These are phyloP conservation scores for Asterochloris sp. DNA, from an alignment of 139 green algal genomes.

Conservation along the genomic window DNA sequence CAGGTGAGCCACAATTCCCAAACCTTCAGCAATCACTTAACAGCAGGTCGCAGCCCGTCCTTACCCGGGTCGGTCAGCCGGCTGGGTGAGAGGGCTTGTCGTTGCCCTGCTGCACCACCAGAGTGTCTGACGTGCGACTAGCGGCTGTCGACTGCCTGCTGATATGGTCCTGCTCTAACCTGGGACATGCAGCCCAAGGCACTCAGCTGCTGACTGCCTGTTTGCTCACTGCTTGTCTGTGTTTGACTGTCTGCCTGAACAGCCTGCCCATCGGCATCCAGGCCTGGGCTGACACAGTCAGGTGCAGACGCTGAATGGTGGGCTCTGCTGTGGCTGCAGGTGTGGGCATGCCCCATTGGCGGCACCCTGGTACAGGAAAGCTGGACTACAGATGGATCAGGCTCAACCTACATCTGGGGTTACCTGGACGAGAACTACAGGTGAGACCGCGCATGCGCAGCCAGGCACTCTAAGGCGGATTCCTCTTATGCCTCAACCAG, in stretches of 20 bases:
- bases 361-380: slow-evolving; percentile 71
- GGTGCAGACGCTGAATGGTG: not conserved
- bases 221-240: not conserved
- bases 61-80: no score
- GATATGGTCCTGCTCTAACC: no score
- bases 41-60: no score
- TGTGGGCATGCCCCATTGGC: slow-evolving; percentile 86
- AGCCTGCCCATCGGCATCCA: not conserved
- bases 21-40: no score
- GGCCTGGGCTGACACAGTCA: not conserved
- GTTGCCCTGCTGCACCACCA: no score
- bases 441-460: slow-evolving; percentile 19
- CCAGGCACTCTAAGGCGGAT: not conserved
- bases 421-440: slow-evolving; percentile 76
- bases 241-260: not conserved
- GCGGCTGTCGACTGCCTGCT: no score
- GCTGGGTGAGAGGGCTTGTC: no score
- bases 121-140: no score
- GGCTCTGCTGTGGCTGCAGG: slow-evolving; percentile 8
- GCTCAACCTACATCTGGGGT: slow-evolving; percentile 88
- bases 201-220: no score
- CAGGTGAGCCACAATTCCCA: slow-evolving; percentile 27
- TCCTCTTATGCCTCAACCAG: not conserved
- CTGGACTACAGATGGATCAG: slow-evolving; percentile 89
- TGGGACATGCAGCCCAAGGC: no score